Conservation (phyloP, 2,329 filamentous ascomycete species). For the Fusarium bactridioides region DNA sequence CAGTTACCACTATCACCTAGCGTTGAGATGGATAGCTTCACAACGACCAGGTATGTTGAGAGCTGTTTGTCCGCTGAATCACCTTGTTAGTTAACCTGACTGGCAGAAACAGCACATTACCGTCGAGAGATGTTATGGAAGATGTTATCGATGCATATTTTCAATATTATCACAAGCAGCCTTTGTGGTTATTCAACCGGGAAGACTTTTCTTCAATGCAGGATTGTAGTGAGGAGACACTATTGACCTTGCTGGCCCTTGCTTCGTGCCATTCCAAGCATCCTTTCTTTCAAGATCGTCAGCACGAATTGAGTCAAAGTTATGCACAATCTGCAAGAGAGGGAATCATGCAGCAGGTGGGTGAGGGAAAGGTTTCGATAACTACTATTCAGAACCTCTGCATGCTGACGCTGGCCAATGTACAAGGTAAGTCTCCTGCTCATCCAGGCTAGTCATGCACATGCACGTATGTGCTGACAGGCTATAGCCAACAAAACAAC, state of each 20-base stretch:
- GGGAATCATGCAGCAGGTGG: neutral
- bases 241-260: neutral
- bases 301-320: neutral
- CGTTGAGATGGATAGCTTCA: neutral
- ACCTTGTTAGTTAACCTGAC: neutral
- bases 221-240: neutral
- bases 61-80: accelerated
- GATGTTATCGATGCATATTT: neutral
- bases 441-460: accelerated
- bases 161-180: neutral
- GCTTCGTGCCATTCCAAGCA: neutral
- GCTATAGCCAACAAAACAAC: neutral
- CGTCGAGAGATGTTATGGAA: neutral
- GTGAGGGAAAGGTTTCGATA: neutral
- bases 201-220: neutral
- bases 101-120: neutral
- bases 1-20: neutral
- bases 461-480: neutral
- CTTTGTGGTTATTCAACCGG: neutral
- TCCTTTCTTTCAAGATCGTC: neutral
- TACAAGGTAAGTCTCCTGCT: neutral
- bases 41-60: neutral
- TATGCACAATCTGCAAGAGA: neutral
- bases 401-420: neutral
- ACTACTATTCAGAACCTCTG: neutral